Evolutionary conservation across 768 basidiomycete species (phyloP), one percentile per base, ranked within the genome.

Genomic region (Strobilomyces confusus): DNA sequence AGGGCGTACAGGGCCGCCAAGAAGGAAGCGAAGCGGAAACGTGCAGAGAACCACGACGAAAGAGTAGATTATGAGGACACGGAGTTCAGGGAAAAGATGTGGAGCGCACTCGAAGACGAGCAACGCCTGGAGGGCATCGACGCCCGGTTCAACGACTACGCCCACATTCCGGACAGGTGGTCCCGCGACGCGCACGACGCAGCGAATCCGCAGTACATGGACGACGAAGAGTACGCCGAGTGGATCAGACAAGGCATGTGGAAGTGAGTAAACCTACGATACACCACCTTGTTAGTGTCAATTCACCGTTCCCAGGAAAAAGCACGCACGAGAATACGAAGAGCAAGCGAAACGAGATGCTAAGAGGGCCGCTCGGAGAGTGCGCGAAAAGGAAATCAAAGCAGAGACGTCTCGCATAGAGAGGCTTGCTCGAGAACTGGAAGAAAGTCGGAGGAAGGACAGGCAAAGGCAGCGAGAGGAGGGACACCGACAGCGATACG

Each of bases 221-320:
- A 86, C 55, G 92, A 94, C 9, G 87, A 94, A 59, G 86, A 91
- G 55, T 95, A 95, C 59, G 81, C 87, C 2, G 89, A 92, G 61
- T 95, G 89, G 88, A 73, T 95, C 47, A 75, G 93, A 57, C 70
- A 78, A 23, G 91, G 90, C 44, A 95, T 97, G 89, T 93, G 89
- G 75, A 80, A 82, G 81, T 85, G 55, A 37, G 81, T 70, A 25
- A n/a, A 14, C 29, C 37, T 15, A n/a, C n/a, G n/a, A 32, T 42
- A 44, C 36, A 43, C 32, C 26, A 42, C n/a, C 37, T 41, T 47
- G 45, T 23, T 15, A 34, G 26, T 38, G 23, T 45, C 48, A 41
- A 40, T 34, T 52, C 44, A 51, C 50, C 41, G 50, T 40, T 17
- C 34, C 38, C 29, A 89, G 88, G 69, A 84, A 80, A 69, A 83